Base-by-base conservation (phyloP, 2,329 filamentous ascomycete species). In the Zymoseptoria pseudotritici region DNA sequence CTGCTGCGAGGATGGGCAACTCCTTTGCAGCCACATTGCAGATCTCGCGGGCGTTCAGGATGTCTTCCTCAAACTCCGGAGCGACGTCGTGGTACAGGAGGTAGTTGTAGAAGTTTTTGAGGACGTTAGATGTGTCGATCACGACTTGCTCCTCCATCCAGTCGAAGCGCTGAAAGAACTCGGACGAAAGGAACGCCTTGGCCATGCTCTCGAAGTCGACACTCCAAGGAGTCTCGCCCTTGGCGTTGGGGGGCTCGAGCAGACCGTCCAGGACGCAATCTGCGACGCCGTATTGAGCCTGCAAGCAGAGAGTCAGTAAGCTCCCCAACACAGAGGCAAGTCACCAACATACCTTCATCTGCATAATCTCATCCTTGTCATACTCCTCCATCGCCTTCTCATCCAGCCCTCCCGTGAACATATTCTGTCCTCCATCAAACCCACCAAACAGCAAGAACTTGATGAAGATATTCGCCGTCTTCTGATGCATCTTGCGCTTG, bases 81-180 rank as follows among this genome's bases (percentile, higher is more conserved):
- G 91, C 96, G 17, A 95, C 93, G 46, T 89, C 83, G 70, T 97
- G 92, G 61, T 88, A 83, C 9, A 92, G 79, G 0, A 97, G 79
- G 66, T 97, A 99, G 65, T 90, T 89, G 64, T 96, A 83, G 71
- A 97, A 97, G 70, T 94, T 96, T 61, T 85, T 83, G 50, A 97
- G 80, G 0, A 95, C 83, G 36, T 82, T 80, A 20, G 86, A 84
- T 2, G 85, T 85, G 6, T 81, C 74, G n/a, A 81, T 75, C 62
- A 91, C 67, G 20, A 70, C 80, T 11, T 80, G 74, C 0, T 76
- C 71, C 4, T 75, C 78, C 11, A 85, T 81, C 54, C 84, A 83
- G 19, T 83, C 79, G 46, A 83, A 83, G 46, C 83, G 69, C 51
- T 70, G 49, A 56, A 70, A 64, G 55, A 65, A 67, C 54, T 62